Conservation (phyloP, 805 yeast genomes). For the Pichia ethanolica region DNA sequence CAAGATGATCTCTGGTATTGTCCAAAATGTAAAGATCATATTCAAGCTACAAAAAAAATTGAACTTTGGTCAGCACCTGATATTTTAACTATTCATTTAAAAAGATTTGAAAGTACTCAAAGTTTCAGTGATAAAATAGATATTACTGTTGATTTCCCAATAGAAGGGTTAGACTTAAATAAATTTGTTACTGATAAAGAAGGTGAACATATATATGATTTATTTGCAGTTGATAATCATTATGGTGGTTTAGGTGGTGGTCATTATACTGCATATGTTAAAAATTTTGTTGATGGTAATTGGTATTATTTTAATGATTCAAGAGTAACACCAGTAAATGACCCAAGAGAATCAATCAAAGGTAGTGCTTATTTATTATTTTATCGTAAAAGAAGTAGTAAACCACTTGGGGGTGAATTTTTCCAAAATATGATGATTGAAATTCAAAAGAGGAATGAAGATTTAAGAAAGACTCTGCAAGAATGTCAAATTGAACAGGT, state of each 20-base stretch:
- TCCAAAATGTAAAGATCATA: slow-evolving; percentile 79
- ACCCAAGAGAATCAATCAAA: slow-evolving; percentile 54
- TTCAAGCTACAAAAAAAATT: slow-evolving; percentile 84
- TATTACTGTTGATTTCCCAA: slow-evolving; percentile 79
- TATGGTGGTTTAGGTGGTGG: slow-evolving; percentile 97
- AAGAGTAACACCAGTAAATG: slow-evolving; percentile 47
- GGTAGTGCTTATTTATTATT: slow-evolving; percentile 85
- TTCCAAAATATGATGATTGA: slow-evolving; percentile 34
- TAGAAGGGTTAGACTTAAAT: slow-evolving; percentile 68
- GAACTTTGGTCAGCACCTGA: slow-evolving; percentile 95
- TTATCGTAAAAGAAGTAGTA: slow-evolving; percentile 50
- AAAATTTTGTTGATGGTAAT: slow-evolving; percentile 62
- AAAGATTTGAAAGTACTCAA: slow-evolving; percentile 78
- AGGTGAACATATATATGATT: slow-evolving; percentile 57
- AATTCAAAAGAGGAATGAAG: slow-evolving; percentile 26
- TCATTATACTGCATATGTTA: slow-evolving; percentile 87
- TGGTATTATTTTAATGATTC: slow-evolving; percentile 95
- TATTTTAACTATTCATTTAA: slow-evolving; percentile 79
- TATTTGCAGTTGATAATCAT: slow-evolving; percentile 91
- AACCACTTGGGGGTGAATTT: slow-evolving; percentile 41
- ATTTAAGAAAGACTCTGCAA: slow-evolving; percentile 4
- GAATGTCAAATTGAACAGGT: neutral
- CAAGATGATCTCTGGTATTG: slow-evolving; percentile 93
- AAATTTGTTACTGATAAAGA: slow-evolving; percentile 40
- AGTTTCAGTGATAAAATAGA: slow-evolving; percentile 87